Conservation (phyloP, 352 stramenopile species). For the Globisporangium nunn region DNA sequence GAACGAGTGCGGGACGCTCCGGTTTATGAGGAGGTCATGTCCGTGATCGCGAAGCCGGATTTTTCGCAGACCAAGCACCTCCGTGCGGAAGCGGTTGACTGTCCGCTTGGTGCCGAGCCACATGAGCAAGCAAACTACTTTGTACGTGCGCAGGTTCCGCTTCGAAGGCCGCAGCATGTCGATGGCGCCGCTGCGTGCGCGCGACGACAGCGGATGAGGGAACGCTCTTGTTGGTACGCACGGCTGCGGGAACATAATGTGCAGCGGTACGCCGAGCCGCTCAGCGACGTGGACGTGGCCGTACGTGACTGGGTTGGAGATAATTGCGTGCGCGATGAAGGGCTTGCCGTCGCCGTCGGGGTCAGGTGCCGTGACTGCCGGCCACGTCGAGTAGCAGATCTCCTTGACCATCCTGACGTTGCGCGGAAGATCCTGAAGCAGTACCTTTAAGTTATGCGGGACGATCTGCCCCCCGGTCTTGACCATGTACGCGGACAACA, state of each 20-base stretch:
- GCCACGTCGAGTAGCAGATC: slow-evolving; percentile 87
- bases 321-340: slow-evolving; percentile 89
- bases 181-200: not conserved
- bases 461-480: slow-evolving; percentile 79
- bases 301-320: slow-evolving; percentile 91
- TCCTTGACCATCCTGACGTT: slow-evolving; percentile 90
- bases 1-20: slow-evolving; percentile 55
- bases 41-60: slow-evolving; percentile 24
- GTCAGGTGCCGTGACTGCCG: slow-evolving; percentile 70
- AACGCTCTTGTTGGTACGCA: slow-evolving; percentile 87
- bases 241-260: slow-evolving; percentile 93
- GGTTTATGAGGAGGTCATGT: slow-evolving; percentile 27
- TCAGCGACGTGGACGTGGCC: slow-evolving; percentile 92
- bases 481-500: slow-evolving; percentile 89
- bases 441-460: slow-evolving; percentile 50
- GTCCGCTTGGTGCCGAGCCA: slow-evolving; percentile 39
- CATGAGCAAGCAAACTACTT: slow-evolving; percentile 40
- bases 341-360: slow-evolving; percentile 58
- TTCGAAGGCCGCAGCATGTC: slow-evolving; percentile 20
- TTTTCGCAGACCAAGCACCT: slow-evolving; percentile 32
- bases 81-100: slow-evolving; percentile 46
- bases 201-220: slow-evolving; percentile 78
- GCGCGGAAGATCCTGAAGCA: slow-evolving; percentile 60
- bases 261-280: slow-evolving; percentile 85
- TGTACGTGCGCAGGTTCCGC: slow-evolving; percentile 47